These are phyloP conservation scores for Claviceps maximensis DNA, from an alignment of 2,329 filamentous ascomycete species.

Conservation along the genomic window DNA sequence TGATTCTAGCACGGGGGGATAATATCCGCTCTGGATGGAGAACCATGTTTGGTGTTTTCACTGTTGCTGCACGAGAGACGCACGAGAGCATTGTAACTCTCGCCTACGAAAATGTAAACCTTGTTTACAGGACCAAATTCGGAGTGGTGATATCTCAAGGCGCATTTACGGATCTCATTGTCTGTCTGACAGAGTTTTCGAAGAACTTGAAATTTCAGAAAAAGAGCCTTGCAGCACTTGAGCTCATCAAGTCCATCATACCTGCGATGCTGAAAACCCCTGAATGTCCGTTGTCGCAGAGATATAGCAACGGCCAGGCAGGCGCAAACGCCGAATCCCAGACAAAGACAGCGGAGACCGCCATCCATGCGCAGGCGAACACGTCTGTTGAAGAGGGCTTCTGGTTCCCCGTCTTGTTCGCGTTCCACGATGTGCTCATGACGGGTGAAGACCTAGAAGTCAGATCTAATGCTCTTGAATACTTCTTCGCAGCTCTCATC, in stretches of 20 bases:
- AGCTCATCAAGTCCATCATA: slow-evolving; percentile 85
- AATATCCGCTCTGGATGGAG: slow-evolving; percentile 98
- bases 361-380: slow-evolving; percentile 33
- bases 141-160: slow-evolving; percentile 93
- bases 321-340: slow-evolving; percentile 29
- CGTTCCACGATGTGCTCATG: slow-evolving; percentile 98
- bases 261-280: slow-evolving; percentile 91
- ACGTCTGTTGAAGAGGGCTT: slow-evolving; percentile 94
- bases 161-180: slow-evolving; percentile 89
- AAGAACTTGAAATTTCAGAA: slow-evolving; percentile 99
- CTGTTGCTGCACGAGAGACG: slow-evolving; percentile 81
- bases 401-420: slow-evolving; percentile 97
- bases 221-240: slow-evolving; percentile 91
- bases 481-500: slow-evolving; percentile 89
- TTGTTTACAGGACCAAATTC: slow-evolving; percentile 91
- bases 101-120: slow-evolving; percentile 90
- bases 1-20: slow-evolving; percentile 94
- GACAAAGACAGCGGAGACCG: slow-evolving; percentile 28
- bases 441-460: slow-evolving; percentile 97
- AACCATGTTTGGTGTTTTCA: slow-evolving; percentile 99
- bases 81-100: slow-evolving; percentile 94
- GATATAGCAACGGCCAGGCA: slow-evolving; percentile 22
- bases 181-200: slow-evolving; percentile 94
- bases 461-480: slow-evolving; percentile 77
- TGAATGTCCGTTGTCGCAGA: slow-evolving; percentile 78